These are phyloP conservation scores for Aspergillus jensenii DNA, from an alignment of 2,329 filamentous ascomycete genomes.

Conservation along the genomic window DNA sequence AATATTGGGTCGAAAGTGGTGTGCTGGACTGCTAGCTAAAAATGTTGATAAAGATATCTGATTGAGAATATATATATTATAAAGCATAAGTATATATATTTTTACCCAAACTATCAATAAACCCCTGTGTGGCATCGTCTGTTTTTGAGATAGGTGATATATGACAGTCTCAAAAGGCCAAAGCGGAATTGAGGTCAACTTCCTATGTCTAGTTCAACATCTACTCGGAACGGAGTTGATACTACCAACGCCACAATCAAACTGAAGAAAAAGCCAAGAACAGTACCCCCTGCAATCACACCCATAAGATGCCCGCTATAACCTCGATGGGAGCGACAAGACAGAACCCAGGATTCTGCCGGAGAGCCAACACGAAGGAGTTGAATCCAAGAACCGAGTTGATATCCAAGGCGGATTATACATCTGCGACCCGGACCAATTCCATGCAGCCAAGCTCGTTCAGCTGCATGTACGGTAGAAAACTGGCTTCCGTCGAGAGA, in stretches of 20 bases:
- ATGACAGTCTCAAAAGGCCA: too few relatives aligned
- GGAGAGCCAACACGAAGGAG: not conserved
- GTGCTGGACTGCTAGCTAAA: too few relatives aligned
- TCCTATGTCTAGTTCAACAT: too few relatives aligned
- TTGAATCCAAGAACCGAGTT: not conserved
- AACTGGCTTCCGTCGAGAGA: not conserved
- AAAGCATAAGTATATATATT: not conserved
- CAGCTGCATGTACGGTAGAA: conserved; percentile 3
- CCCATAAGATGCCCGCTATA: not conserved
- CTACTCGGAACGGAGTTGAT: not conserved
- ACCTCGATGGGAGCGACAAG: not conserved
- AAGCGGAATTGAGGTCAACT: too few relatives aligned
- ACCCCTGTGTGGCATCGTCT: too few relatives aligned
- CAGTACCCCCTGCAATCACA: not conserved
- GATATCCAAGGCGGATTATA: not conserved
- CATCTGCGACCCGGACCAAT: not conserved
- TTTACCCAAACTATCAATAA: not conserved
- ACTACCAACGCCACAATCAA: not conserved
- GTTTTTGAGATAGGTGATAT: too few relatives aligned
- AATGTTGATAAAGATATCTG: too few relatives aligned
- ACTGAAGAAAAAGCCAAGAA: not conserved
- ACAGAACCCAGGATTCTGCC: not conserved
- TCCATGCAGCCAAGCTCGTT: conserved; percentile 3
- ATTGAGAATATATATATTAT: too few relatives aligned
- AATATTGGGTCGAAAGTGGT: not conserved